Conservation (phyloP, 345 rosid genomes). For the Populus deltoides region DNA sequence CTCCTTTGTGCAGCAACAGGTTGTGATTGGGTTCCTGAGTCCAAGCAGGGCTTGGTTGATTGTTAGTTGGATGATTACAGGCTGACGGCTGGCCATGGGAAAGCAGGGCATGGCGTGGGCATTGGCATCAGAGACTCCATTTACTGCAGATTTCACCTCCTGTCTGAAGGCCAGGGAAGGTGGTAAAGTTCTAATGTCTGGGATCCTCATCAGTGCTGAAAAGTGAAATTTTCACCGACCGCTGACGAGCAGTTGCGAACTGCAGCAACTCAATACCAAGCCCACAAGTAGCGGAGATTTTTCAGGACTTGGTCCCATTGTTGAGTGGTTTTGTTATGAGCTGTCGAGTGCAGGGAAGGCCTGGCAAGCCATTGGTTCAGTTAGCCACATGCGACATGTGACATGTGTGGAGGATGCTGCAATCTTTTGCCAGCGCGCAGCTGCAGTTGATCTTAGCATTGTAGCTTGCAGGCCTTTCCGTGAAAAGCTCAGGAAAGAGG, state of each 20-base stretch:
- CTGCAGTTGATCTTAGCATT: conserved; percentile 88
- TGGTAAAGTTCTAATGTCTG: conserved; percentile 80
- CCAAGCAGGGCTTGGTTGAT: conserved; percentile 97
- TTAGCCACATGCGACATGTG: conserved; percentile 80
- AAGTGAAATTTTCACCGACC: conserved; percentile 87
- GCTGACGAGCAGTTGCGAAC: conserved; percentile 69
- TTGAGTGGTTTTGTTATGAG: conserved; percentile 88
- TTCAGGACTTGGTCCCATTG: conserved; percentile 52
- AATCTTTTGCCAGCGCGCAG: conserved; percentile 85
- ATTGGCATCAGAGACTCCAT: conserved; percentile 72
- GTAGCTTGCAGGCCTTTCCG: conserved; percentile 88
- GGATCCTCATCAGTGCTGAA: conserved; percentile 74
- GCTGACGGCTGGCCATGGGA: too few relatives aligned
- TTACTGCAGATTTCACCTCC: conserved; percentile 79
- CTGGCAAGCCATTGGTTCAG: conserved; percentile 79
- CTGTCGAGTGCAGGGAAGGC: conserved; percentile 84
- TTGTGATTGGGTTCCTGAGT: conserved; percentile 96
- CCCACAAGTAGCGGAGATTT: conserved; percentile 93
- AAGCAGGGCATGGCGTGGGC: too few relatives aligned
- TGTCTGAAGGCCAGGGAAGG: conserved; percentile 78
- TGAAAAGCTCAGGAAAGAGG: conserved; percentile 56
- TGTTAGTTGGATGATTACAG: conserved; percentile 69
- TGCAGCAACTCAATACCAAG: conserved; percentile 68
- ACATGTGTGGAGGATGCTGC: conserved; percentile 98
- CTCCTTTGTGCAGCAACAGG: conserved; percentile 97